Evolutionary conservation across 2,329 filamentous ascomycete species (phyloP).

Genomic region (Trichoderma oligosporum): DNA sequence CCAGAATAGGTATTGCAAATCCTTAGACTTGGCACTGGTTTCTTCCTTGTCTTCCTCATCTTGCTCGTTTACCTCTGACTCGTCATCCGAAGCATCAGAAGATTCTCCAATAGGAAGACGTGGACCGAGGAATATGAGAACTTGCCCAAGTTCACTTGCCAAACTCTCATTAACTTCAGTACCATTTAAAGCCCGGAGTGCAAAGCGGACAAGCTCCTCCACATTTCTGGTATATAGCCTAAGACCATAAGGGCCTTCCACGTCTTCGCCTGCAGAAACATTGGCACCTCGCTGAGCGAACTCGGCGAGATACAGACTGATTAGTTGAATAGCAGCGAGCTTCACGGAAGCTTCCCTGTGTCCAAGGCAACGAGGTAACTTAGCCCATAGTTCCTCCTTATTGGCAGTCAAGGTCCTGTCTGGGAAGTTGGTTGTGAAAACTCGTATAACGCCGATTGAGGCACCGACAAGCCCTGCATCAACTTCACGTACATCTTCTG

Average conservation of each 20-base stretch:
- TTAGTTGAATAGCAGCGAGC: slow-evolving; percentile 67
- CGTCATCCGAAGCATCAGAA: slow-evolving; percentile 40
- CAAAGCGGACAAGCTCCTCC: slow-evolving; percentile 51
- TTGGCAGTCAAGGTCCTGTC: slow-evolving; percentile 57
- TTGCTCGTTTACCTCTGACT: slow-evolving; percentile 42
- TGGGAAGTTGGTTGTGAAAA: slow-evolving; percentile 65
- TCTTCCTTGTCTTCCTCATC: slow-evolving; percentile 43
- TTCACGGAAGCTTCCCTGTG: slow-evolving; percentile 73
- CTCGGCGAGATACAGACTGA: slow-evolving; percentile 75
- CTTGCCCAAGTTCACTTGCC: slow-evolving; percentile 74
- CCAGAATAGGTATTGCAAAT: slow-evolving; percentile 71
- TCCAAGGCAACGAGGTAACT: slow-evolving; percentile 64
- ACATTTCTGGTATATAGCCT: slow-evolving; percentile 62
- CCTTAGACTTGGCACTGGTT: slow-evolving; percentile 30
- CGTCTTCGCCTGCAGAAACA: slow-evolving; percentile 50
- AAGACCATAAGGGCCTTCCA: slow-evolving; percentile 69
- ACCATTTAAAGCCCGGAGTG: slow-evolving; percentile 55
- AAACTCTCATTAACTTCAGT: slow-evolving; percentile 66
- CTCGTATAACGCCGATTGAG: slow-evolving; percentile 64
- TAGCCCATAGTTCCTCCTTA: slow-evolving; percentile 65
- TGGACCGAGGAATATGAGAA: slow-evolving; percentile 75
- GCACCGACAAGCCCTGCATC: slow-evolving; percentile 73
- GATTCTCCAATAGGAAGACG: slow-evolving; percentile 40
- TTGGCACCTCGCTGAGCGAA: slow-evolving; percentile 60
- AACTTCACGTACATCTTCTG: slow-evolving; percentile 49